Base-by-base conservation (phyloP, 441 rosid species). In the Populus tomentosa region DNA sequence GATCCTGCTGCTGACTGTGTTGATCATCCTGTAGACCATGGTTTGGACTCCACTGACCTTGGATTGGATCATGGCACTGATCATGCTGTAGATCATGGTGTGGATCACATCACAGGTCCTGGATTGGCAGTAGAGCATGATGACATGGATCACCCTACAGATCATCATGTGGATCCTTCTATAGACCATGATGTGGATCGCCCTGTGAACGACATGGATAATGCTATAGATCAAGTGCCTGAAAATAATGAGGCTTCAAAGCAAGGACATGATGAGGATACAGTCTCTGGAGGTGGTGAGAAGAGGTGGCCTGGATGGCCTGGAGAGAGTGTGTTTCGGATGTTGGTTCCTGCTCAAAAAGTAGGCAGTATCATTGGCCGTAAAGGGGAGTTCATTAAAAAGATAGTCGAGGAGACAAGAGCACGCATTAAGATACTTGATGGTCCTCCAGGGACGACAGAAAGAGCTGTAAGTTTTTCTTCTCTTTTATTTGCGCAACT, bases 261-360 rank as follows among this genome's bases (percentile, higher is more conserved):
- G 74, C 85, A 70, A 71, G 92, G 84, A 62, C 71, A 82, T 78
- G 88, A 83, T 66, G 90, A 76, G 21, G 86, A 82, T 70, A 70
- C 81, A 14, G 85, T 72, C 23, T 86, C 71, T 79, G 95, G 79
- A 75, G 89, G 79, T 32, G 91, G 78, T 71, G 99, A 93, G 84
- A 93, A 92, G 81, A 93, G 80, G 90, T 97, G 99, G 99, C 98
- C 97, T 20, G 99, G 99, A 75, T 94, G 99, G 99, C 99, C 99
- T 7, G 98, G 99, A 77, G 99, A 97, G 86, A 93, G 92, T 33
- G 98, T 97, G 53, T 97, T 97, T 71, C 93, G 99, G 62, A 94
- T 97, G 97, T 80, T 97, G 86, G 98, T 97, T 81, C 98, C 98
- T 78, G 98, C 97, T 6, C 98, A 93, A 77, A 97, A 94, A 85